phyloP scores from a whole-genome alignment of 345 rosid genomes.

The Citrus maxima region DNA sequence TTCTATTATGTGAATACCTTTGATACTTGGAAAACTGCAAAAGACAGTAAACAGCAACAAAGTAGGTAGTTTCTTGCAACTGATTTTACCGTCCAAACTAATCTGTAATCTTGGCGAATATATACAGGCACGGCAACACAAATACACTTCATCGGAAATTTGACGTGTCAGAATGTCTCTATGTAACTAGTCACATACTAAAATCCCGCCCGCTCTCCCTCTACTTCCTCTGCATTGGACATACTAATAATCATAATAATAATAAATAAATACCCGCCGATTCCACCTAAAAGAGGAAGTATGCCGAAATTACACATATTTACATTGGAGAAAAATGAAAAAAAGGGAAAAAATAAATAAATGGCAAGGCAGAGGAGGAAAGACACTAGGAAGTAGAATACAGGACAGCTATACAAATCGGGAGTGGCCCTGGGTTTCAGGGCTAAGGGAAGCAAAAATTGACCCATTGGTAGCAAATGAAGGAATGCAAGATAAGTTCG shows the following conservation, averaged over 20 bases:
- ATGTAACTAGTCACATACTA: neutral
- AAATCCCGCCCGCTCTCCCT: neutral
- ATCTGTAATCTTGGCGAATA: neutral
- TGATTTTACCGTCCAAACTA: neutral
- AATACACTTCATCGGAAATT: neutral
- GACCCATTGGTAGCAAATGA: slow-evolving; percentile 12
- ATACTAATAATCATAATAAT: neutral
- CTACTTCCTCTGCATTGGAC: neutral
- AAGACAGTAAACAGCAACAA: neutral
- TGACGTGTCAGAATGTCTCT: neutral
- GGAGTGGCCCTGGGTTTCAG: slow-evolving; percentile 4
- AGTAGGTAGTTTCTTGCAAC: neutral
- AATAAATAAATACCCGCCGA: neutral
- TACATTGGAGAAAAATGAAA: neutral
- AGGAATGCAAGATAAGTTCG: slow-evolving; percentile 6
- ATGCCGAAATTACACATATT: neutral
- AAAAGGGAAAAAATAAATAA: neutral
- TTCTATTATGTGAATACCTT: neutral
- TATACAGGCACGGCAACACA: slow-evolving; percentile 1
- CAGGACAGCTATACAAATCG: slow-evolving; percentile 16
- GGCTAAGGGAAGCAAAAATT: slow-evolving; percentile 5
- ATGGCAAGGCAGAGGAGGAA: neutral
- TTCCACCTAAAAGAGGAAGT: neutral
- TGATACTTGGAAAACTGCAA: neutral
- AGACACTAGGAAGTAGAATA: neutral